Evolutionary conservation across 257 asterid genomes (phyloP).

Genomic region (Solanum chiquidenum): DNA sequence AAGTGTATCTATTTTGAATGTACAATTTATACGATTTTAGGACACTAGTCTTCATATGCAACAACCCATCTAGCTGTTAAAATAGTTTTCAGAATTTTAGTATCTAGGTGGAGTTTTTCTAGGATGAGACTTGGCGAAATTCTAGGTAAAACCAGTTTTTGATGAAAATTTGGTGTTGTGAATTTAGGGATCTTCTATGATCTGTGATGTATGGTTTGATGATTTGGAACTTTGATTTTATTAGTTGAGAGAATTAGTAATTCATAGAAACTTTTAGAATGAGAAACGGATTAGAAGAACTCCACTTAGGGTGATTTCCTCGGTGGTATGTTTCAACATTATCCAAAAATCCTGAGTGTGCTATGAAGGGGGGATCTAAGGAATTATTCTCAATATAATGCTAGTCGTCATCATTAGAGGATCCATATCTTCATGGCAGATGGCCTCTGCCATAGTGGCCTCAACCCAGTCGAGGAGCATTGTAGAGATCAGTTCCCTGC

Average conservation of each 20-base stretch:
- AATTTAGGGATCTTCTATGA: not conserved
- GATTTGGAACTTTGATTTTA: not conserved
- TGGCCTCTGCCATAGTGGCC: not conserved
- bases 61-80: not conserved
- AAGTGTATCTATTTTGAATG: not conserved
- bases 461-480: not conserved
- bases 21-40: not conserved
- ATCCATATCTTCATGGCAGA: not conserved
- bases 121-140: not conserved
- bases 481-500: not conserved
- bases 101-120: not conserved
- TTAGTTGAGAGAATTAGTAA: not conserved
- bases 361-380: not conserved
- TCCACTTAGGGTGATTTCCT: not conserved
- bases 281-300: not conserved
- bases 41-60: not conserved
- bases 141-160: not conserved
- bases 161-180: not conserved
- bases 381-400: not conserved
- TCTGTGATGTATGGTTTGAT: not conserved
- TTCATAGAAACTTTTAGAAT: not conserved
- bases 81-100: not conserved
- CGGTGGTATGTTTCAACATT: not conserved
- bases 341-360: not conserved
- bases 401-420: not conserved